phyloP scores from a whole-genome alignment of 352 stramenopile genomes.

The Globisporangium splendens region DNA sequence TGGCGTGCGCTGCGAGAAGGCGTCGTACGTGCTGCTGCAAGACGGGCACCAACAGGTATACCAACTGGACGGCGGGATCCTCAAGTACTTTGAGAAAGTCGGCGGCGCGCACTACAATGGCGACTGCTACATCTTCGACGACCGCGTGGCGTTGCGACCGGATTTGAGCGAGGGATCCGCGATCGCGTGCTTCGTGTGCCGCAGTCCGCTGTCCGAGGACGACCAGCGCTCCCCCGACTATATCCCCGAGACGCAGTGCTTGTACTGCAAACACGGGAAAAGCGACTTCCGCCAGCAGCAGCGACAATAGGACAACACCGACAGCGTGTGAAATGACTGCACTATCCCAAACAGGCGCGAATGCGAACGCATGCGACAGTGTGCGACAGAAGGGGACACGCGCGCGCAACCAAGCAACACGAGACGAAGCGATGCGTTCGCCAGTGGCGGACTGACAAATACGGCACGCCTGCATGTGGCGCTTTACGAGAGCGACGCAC shows the following conservation, averaged over 20 bases:
- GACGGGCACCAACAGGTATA: conserved; percentile 57
- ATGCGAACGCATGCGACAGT: not conserved
- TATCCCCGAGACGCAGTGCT: conserved; percentile 36
- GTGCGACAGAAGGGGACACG: not conserved
- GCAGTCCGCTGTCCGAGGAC: conserved; percentile 45
- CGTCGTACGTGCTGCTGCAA: conserved; percentile 57
- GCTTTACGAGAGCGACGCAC: too few relatives aligned
- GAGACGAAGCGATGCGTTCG: not conserved
- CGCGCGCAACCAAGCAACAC: not conserved
- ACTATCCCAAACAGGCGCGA: not conserved
- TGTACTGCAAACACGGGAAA: conserved; percentile 56
- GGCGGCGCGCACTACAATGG: conserved; percentile 63
- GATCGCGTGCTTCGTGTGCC: conserved; percentile 52
- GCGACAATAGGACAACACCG: not conserved
- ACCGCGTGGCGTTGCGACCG: conserved; percentile 64
- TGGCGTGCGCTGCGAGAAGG: conserved; percentile 73
- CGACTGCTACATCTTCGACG: conserved; percentile 82
- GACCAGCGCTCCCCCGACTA: conserved; percentile 47
- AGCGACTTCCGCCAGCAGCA: conserved; percentile 29
- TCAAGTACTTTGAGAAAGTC: conserved; percentile 80
- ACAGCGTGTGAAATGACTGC: too few relatives aligned
- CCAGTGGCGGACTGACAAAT: too few relatives aligned
- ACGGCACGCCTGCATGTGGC: too few relatives aligned
- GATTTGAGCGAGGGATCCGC: conserved; percentile 40
- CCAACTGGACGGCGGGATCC: conserved; percentile 70